Percentiles rank a stretch among this genome's conserved stretches.
Evolutionary conservation across 208 protist genomes (phyloP).

Genomic region (Acanthamoeba healyi): DNA sequence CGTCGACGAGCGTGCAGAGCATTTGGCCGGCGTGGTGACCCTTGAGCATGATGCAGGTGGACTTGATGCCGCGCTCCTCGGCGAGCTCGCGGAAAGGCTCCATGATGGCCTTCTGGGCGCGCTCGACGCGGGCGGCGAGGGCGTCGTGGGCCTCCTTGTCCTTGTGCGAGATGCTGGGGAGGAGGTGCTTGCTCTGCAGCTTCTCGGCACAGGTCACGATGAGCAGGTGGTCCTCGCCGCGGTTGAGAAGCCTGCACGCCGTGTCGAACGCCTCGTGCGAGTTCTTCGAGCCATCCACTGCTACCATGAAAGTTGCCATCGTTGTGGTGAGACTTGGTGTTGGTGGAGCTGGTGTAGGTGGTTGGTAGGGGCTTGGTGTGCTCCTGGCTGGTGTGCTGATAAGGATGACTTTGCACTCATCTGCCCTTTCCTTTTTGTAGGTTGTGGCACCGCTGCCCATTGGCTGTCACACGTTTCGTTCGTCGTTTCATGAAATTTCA

Average conservation of each 20-base stretch:
- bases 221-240: constrained; percentile 41
- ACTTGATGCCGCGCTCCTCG: constrained; percentile 32
- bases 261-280: constrained; percentile 60
- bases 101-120: constrained; percentile 47
- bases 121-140: neutral
- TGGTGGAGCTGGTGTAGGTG: neutral
- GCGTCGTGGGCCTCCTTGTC: neutral
- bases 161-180: neutral
- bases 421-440: neutral
- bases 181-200: neutral
- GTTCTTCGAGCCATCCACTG: constrained; percentile 50
- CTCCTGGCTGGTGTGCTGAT: neutral
- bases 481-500: neutral
- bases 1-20: constrained; percentile 24
- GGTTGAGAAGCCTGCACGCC: constrained; percentile 23
- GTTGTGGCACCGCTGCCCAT: neutral
- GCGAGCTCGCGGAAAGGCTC: constrained; percentile 59
- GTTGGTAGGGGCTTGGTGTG: neutral
- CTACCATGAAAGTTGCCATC: constrained; percentile 59
- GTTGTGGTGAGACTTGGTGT: neutral
- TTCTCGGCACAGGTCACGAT: constrained; percentile 59
- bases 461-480: neutral
- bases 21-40: constrained; percentile 49
- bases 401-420: neutral
- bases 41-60: constrained; percentile 59